Evolutionary conservation across 2,329 filamentous ascomycete species (phyloP).

Genomic region (Aspergillus sp.): DNA sequence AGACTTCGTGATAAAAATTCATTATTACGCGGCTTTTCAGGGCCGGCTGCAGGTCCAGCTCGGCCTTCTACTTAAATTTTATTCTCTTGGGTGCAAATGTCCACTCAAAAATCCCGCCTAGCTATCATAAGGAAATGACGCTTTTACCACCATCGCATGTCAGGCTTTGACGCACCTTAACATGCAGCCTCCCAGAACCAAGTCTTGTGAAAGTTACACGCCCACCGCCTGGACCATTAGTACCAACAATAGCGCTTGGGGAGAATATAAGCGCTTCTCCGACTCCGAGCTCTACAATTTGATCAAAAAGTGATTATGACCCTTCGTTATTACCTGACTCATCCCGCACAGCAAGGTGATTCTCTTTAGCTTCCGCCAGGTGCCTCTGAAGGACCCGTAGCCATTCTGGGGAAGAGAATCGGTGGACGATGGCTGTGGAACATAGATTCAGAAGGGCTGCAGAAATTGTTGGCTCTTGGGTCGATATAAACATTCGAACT

Average conservation of each 20-base stretch:
- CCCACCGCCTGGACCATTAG: background rate
- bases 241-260: background rate
- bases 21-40: too few relatives aligned
- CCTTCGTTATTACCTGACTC: background rate
- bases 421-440: constrained; percentile 67
- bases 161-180: constrained; percentile 6
- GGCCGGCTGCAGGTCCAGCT: too few relatives aligned
- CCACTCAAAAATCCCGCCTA: too few relatives aligned
- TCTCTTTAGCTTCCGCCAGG: background rate
- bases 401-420: constrained; percentile 67
- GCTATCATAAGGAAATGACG: background rate
- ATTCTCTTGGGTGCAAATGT: too few relatives aligned
- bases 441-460: constrained; percentile 67
- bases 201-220: constrained; percentile 3
- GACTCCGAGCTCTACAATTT: background rate
- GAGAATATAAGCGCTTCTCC: background rate
- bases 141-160: constrained; percentile 8
- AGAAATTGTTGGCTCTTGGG: constrained; percentile 72
- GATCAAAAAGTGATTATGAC: background rate
- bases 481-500: constrained; percentile 66
- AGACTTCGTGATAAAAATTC: too few relatives aligned
- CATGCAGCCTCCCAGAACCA: background rate
- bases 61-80: too few relatives aligned
- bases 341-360: background rate
- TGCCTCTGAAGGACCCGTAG: constrained; percentile 39